phyloP scores from a whole-genome alignment of 148 eudicot genomes.

The Camellia japonica region DNA sequence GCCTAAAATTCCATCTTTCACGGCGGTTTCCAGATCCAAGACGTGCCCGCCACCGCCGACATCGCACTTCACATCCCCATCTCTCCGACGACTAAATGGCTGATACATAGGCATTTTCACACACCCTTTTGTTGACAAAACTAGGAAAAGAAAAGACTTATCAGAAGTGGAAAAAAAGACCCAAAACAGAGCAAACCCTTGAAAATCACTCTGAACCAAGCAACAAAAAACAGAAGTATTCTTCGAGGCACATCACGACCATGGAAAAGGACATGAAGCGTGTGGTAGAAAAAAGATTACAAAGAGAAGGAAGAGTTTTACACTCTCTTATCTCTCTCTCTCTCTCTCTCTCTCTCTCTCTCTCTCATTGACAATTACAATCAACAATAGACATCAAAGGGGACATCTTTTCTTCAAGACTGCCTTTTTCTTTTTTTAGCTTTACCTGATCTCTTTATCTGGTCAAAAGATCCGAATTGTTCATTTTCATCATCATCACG shows the following conservation, averaged over 20 bases:
- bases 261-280: conserved; percentile 16
- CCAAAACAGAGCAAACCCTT: background rate
- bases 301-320: conserved; percentile 2
- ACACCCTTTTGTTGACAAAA: background rate
- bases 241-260: conserved; percentile 13
- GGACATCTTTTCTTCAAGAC: conserved; percentile 24
- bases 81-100: conserved; percentile 26
- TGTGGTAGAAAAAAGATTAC: conserved; percentile 14
- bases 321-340: conserved; percentile 5
- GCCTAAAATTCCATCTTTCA: conserved; percentile 66
- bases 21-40: conserved; percentile 75
- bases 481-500: conserved; percentile 12
- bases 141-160: background rate
- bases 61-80: conserved; percentile 27
- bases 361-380: conserved; percentile 22
- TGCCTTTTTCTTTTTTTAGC: conserved; percentile 5
- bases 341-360: conserved; percentile 8
- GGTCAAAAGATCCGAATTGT: conserved; percentile 21
- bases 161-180: too few relatives aligned
- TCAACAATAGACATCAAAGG: conserved; percentile 32
- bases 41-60: conserved; percentile 63
- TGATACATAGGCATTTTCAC: conserved; percentile 57
- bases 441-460: conserved; percentile 28
- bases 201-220: background rate
- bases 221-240: background rate